phyloP scores from a whole-genome alignment of 2,329 filamentous ascomycete genomes.

The Verticillium alfalfae region DNA sequence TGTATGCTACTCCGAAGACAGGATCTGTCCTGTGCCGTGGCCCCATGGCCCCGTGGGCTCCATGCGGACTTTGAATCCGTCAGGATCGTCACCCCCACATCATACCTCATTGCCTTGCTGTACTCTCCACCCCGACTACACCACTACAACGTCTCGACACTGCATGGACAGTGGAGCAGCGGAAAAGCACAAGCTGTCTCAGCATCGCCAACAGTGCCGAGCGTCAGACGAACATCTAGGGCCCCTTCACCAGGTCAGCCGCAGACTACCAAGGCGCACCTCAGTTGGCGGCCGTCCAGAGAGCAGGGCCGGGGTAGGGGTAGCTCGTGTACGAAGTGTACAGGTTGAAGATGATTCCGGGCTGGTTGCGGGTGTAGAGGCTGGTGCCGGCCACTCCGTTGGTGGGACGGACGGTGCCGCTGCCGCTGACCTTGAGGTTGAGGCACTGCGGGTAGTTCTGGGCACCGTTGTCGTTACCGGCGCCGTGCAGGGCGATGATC shows the following conservation, averaged over 20 bases:
- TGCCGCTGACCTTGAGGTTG: constrained; percentile 39
- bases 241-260: not conserved
- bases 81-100: too few species aligned
- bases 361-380: constrained; percentile 26
- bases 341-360: constrained; percentile 29
- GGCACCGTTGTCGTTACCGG: constrained; percentile 30
- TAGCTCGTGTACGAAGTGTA: constrained; percentile 21
- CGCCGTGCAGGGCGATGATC: constrained; percentile 50
- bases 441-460: constrained; percentile 48
- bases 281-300: constrained; percentile 9
- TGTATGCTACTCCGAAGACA: too few species aligned
- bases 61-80: too few species aligned
- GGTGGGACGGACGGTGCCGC: constrained; percentile 21
- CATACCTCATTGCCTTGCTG: too few species aligned
- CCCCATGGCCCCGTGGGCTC: too few species aligned
- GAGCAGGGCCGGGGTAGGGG: constrained; percentile 22
- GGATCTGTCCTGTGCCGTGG: too few species aligned
- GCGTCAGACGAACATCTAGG: not conserved
- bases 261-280: not conserved
- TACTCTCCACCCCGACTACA: too few species aligned
- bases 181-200: too few species aligned
- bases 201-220: not conserved
- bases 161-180: too few species aligned
- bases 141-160: too few species aligned
- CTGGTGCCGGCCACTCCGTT: constrained; percentile 25